Conservation (phyloP, 2,329 filamentous ascomycete genomes). For the Monilinia fructicola region DNA sequence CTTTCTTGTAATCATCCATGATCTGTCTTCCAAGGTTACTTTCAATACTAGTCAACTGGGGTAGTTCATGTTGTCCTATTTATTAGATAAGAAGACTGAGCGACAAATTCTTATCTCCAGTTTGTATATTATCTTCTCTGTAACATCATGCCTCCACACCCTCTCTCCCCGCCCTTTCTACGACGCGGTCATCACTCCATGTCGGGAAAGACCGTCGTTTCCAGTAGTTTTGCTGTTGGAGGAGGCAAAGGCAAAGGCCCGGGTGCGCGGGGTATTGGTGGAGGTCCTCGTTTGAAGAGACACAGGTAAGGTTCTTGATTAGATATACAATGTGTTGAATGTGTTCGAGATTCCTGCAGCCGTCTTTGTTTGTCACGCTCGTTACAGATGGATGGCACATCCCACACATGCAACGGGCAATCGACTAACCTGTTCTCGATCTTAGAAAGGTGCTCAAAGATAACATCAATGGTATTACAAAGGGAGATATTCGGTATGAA, state of each 20-base stretch:
- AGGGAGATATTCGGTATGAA: constrained; percentile 53
- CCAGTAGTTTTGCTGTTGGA: neutral
- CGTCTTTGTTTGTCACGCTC: neutral
- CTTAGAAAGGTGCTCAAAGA: constrained; percentile 52
- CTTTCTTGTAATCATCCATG: neutral
- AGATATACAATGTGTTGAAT: neutral
- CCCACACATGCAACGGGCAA: neutral
- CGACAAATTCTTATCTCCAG: neutral
- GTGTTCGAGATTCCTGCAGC: neutral
- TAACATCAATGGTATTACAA: constrained; percentile 52
- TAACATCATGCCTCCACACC: neutral
- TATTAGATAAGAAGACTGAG: neutral
- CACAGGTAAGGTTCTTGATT: constrained; percentile 17
- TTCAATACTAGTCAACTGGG: neutral
- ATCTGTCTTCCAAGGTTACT: too few species aligned
- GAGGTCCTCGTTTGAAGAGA: constrained; percentile 22
- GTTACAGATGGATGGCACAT: neutral
- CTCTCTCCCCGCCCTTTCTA: neutral
- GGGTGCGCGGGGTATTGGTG: constrained; percentile 23
- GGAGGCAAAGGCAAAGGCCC: constrained; percentile 27
- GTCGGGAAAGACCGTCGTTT: neutral
- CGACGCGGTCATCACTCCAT: constrained; percentile 1
- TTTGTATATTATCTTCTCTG: neutral
- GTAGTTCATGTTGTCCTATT: too few species aligned
- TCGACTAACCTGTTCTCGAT: constrained; percentile 11